These are phyloP conservation scores for Paratinospora sagittata DNA, from an alignment of 164 flowering plant genomes.

Conservation along the genomic window DNA sequence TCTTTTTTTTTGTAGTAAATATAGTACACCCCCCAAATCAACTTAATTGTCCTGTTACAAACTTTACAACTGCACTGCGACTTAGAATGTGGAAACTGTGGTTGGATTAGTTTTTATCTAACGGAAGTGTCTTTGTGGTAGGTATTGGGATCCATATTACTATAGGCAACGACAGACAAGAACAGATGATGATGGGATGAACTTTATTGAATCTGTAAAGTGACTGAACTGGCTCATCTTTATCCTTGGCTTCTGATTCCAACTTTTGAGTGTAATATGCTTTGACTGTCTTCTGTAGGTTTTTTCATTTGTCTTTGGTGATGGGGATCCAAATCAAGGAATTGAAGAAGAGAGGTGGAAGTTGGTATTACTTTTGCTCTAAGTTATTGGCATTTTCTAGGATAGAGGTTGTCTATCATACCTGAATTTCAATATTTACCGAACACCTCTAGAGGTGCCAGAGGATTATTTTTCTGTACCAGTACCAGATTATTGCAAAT, in stretches of 20 bases:
- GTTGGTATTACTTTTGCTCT: conserved; percentile 73
- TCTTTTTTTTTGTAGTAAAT: not conserved
- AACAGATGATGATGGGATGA: conserved; percentile 57
- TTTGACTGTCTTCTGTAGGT: conserved; percentile 41
- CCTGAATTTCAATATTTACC: too few species aligned
- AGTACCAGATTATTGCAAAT: too few species aligned
- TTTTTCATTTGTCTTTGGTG: conserved; percentile 97
- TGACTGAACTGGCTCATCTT: conserved; percentile 9
- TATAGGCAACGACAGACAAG: conserved; percentile 53
- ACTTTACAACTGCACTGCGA: not conserved
- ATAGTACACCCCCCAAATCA: not conserved
- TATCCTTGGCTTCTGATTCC: conserved; percentile 3
- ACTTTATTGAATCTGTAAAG: conserved; percentile 90
- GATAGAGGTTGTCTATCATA: not conserved
- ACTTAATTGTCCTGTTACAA: not conserved
- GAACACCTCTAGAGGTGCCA: too few species aligned
- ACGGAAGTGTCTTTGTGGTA: conserved; percentile 16
- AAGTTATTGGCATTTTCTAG: conserved; percentile 15
- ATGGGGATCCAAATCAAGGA: conserved; percentile 99
- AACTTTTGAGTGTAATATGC: conserved; percentile 8
- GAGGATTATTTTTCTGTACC: too few species aligned
- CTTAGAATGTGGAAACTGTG: not conserved
- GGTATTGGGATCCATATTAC: conserved; percentile 98
- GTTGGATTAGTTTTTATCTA: conserved; percentile 1
- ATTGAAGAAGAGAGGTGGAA: conserved; percentile 99